Evolutionary conservation across 768 basidiomycete genomes (phyloP), one percentile per base, ranked within the genome.

Genomic region (Pholiota conissans): DNA sequence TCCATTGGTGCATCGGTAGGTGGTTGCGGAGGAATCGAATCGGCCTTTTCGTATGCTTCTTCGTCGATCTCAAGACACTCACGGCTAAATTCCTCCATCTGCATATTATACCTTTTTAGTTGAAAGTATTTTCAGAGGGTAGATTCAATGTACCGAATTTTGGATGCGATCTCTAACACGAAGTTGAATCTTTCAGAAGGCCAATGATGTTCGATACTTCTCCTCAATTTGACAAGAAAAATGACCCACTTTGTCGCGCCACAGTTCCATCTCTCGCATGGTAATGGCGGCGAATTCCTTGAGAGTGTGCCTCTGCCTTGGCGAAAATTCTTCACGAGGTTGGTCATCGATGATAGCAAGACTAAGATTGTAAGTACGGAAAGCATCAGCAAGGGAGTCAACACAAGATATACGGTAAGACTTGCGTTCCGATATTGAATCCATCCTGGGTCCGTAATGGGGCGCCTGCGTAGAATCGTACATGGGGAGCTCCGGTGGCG

Each of bases 11-110:
- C 69, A 18, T 74, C 74, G 18, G 72, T 69, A 34, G 75, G 66
- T 22, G 74, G 56, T 34, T 76, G 73, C 11, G 72, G 70, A 61
- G 66, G 69, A 51, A 69, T 73, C 59, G 62, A 74, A 10, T 20
- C 18, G 18, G 42, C 42, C 9, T 18, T 45, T 59, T 65, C 61
- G 49, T 71, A 68, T n/a, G 69, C 61, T 54, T 85, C 82, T 34
- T 79, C 82, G 69, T 96, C 93, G 61, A 95, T 90, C 69, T 96
- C 95, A 24, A 98, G 81, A 65, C 93, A 95, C 71, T 98, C 95
- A 20, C 95, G 85, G 51, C 91, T 95, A 68, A 98, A 97, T 62
- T 91, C 85, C 69, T 98, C 95, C 95, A 98, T 96, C 85, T 91
- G 18, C 18, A 30, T 29, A 45, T 22, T 11, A 49, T 40, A 47